phyloP scores from a whole-genome alignment of 140 eudicot species.

The Flaveria floridana region DNA sequence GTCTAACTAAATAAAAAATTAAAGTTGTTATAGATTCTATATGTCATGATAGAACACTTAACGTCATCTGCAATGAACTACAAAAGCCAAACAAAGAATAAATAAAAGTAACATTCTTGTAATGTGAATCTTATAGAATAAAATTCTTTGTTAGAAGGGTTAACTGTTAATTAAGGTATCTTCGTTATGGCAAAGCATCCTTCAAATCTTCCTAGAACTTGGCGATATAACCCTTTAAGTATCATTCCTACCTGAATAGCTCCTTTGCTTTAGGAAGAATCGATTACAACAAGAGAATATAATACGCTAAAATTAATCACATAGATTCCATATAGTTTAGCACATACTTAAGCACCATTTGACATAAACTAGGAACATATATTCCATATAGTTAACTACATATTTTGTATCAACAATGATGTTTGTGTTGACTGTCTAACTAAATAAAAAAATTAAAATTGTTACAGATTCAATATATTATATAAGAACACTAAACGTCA shows the following conservation, averaged over 20 bases:
- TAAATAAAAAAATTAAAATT: no score
- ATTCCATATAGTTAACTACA: background rate
- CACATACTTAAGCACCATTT: no score
- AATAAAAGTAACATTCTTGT: background rate
- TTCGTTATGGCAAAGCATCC: background rate
- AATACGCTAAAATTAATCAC: background rate
- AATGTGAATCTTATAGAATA: no score
- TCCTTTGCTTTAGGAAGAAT: background rate
- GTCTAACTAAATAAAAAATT: background rate
- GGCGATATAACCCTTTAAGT: background rate
- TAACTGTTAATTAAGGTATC: background rate
- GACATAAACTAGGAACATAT: background rate
- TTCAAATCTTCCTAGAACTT: constrained; percentile 1
- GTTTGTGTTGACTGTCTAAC: background rate
- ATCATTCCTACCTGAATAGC: constrained; percentile 6
- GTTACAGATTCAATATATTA: background rate
- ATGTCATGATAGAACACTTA: background rate
- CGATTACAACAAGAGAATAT: background rate
- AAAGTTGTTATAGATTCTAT: background rate
- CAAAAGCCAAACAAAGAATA: background rate
- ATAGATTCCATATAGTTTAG: background rate
- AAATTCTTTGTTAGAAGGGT: background rate
- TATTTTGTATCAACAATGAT: background rate
- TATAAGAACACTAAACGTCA: background rate
- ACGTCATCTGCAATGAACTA: background rate